Conservation (phyloP, 2,329 filamentous ascomycete species). For the Ceratocystis diversiconidia region DNA sequence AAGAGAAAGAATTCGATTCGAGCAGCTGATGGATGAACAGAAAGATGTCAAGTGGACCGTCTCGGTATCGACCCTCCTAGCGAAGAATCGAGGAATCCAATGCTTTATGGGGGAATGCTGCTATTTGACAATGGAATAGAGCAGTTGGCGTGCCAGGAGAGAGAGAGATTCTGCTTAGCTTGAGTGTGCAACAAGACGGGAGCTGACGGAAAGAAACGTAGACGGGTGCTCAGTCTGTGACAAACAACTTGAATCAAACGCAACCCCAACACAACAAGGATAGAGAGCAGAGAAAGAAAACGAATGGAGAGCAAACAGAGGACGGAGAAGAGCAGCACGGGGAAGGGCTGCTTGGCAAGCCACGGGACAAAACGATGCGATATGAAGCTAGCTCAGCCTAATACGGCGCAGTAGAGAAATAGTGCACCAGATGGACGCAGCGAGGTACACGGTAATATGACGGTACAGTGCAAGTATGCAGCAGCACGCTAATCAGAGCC, state of each 20-base stretch:
- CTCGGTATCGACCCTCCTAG: neutral
- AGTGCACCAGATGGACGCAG: neutral
- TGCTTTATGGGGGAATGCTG: neutral
- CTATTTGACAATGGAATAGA: neutral
- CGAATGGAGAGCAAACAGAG: neutral
- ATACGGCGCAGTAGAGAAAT: neutral
- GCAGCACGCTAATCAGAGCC: neutral
- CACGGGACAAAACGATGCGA: neutral
- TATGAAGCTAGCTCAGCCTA: neutral
- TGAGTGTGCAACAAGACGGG: neutral
- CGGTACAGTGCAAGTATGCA: neutral
- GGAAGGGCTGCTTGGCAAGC: constrained; percentile 20
- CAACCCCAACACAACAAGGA: neutral
- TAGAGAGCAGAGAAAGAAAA: constrained; percentile 7
- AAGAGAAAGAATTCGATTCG: neutral
- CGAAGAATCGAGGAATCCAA: neutral
- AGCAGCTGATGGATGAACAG: neutral
- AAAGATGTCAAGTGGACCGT: neutral
- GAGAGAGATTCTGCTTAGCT: neutral
- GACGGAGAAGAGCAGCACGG: neutral
- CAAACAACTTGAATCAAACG: constrained; percentile 11
- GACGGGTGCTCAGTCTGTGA: constrained; percentile 11
- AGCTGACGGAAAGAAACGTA: constrained; percentile 3
- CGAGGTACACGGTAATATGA: neutral
- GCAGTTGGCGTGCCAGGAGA: neutral